Evolutionary conservation across 768 basidiomycete species (phyloP).

Genomic region (Pseudohyphozyma bogoriensis): DNA sequence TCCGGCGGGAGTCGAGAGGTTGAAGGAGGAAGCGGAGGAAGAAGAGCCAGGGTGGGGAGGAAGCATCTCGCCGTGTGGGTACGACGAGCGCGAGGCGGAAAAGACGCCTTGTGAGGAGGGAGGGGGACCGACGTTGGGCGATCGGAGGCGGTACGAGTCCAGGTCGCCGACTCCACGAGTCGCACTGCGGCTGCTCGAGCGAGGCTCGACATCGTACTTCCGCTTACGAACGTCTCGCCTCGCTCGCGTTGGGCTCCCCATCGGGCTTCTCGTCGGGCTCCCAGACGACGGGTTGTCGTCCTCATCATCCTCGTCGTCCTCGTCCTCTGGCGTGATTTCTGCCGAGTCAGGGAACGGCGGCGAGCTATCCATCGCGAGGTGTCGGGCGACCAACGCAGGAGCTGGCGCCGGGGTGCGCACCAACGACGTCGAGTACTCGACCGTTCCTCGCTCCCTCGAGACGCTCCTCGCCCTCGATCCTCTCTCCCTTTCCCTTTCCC

Average conservation of each 20-base stretch:
- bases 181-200: too few species aligned
- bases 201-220: neutral
- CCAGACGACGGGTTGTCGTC: slow-evolving; percentile 9
- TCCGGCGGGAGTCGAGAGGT: neutral
- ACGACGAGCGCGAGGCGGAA: slow-evolving; percentile 18
- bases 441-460: too few species aligned
- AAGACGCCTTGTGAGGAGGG: slow-evolving; percentile 17
- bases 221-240: neutral
- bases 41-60: slow-evolving; percentile 4
- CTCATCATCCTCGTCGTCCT: slow-evolving; percentile 5
- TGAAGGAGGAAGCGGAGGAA: slow-evolving; percentile 5
- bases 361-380: neutral
- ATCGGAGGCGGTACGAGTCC: neutral
- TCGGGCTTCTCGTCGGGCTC: neutral
- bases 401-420: neutral
- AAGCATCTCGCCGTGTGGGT: slow-evolving; percentile 3
- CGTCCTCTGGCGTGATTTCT: neutral
- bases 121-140: neutral
- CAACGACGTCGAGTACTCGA: neutral
- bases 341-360: neutral
- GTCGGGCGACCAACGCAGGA: too few species aligned
- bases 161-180: too few species aligned
- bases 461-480: too few species aligned
- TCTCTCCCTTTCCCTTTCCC: too few species aligned
- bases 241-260: neutral